Evolutionary conservation across 2,329 filamentous ascomycete species (phyloP).

Genomic region (Aurifilum marmelostoma): DNA sequence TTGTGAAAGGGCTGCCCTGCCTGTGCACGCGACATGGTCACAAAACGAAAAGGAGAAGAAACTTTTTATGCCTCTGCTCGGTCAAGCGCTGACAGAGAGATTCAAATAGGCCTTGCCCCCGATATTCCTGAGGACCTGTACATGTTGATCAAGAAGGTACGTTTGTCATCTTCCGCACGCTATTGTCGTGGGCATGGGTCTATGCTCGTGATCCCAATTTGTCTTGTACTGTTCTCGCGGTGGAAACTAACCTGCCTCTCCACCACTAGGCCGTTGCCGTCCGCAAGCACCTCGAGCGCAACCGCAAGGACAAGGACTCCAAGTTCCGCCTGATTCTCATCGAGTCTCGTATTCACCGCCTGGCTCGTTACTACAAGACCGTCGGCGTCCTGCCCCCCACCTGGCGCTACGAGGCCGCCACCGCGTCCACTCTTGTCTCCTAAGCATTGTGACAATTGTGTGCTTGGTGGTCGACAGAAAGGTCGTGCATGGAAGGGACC

Average conservation of each 20-base stretch:
- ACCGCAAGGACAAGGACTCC: conserved; percentile 99
- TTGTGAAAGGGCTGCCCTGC: conserved; percentile 18
- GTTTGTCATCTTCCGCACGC: conserved; percentile 26
- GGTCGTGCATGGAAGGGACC: conserved; percentile 31
- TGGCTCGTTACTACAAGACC: conserved; percentile 99
- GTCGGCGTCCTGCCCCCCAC: conserved; percentile 82
- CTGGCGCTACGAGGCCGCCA: conserved; percentile 99
- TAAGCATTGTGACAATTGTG: conserved; percentile 54
- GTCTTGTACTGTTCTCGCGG: not conserved
- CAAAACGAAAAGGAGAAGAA: conserved; percentile 29
- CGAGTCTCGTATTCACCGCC: conserved; percentile 99
- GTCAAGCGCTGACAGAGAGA: conserved; percentile 93
- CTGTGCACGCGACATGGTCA: conserved; percentile 10
- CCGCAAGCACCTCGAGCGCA: conserved; percentile 99
- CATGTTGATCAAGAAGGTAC: conserved; percentile 99
- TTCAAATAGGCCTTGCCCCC: conserved; percentile 88
- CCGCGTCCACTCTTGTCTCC: conserved; percentile 90
- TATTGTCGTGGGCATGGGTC: not conserved
- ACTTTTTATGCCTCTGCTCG: conserved; percentile 75
- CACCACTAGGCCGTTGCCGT: conserved; percentile 80
- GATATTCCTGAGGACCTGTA: conserved; percentile 99
- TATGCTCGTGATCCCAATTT: not conserved
- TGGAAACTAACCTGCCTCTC: conserved; percentile 28
- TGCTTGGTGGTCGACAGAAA: conserved; percentile 13
- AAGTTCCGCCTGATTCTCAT: conserved; percentile 99